Base-by-base conservation (phyloP, 179 eudicot genomes). In the Drosera spatulata region DNA sequence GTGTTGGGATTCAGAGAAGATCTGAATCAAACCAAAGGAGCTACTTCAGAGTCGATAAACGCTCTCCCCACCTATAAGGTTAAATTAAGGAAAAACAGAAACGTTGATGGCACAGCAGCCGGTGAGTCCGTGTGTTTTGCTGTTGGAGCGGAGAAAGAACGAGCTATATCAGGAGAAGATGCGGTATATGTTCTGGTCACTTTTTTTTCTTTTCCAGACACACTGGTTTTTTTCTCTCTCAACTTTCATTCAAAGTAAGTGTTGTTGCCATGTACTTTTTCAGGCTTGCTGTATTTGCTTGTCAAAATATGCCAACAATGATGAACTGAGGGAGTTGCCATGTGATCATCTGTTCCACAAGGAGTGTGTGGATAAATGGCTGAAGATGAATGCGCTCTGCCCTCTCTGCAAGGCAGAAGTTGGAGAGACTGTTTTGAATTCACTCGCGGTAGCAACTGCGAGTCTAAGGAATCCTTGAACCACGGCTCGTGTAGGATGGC, bases 91-190 rank as follows among this genome's bases (percentile, higher is more conserved):
- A 94, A 90, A 74, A 66, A 52, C 61, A 86, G 69, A 72, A 76
- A 66, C 68, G 69, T 69, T 50, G 69, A 70, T 60, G 62, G 68
- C 62, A 73, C 69, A 5, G 74, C 71, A 60, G 71, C 69, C 33
- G 70, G 63, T 65, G 97, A 90, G 74, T 75, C 82, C 53, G 98
- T 95, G 60, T 78, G 85, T 43, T 83, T 94, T 55, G 99, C 91
- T 73, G 85, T 85, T 10, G 97, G 99, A 68, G 90, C 99, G 42
- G 97, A 83, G 46, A 90, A 85, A 84, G 99, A 94, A 67, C 88
- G 94, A 41, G 73, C 66, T 13, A 77, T 94, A 61, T 81, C 99
- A 44, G 99, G 91, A 73, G 99, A 94, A 76, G 99, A 94, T 73
- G 97, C 99, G 11, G 99, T 94, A 74, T 81, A 82, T 70, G 42